A percentile compares a stretch with the other conserved stretches of the same genome.
phyloP scores from a whole-genome alignment of 1,139 yeast genomes.

The Nakaseomyces nivariensis region DNA sequence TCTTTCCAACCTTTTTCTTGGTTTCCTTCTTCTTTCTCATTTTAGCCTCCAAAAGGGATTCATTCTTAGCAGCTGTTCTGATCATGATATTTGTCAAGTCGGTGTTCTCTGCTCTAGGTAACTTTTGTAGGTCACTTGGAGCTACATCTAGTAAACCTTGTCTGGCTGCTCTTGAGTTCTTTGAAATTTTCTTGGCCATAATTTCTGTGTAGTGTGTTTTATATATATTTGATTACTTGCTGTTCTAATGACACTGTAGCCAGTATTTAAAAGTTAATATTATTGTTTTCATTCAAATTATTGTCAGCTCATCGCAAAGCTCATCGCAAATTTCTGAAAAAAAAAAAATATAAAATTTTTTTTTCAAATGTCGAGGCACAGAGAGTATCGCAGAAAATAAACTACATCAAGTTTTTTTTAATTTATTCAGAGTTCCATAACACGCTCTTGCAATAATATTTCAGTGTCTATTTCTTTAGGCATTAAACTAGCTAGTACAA shows the following conservation, averaged over 20 bases:
- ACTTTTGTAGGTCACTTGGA: conserved; percentile 40
- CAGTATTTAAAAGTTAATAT: no score
- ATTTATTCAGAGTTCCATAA: no score
- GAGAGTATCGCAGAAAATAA: no score
- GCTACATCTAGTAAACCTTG: conserved; percentile 42
- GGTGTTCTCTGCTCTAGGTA: conserved; percentile 50
- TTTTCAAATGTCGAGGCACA: no score
- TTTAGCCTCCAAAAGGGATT: conserved; percentile 48
- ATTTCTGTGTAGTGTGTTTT: not conserved
- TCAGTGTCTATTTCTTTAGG: no score
- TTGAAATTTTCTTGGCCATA: conserved; percentile 40
- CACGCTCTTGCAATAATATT: no score
- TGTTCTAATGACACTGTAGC: not conserved
- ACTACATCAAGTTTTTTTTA: no score
- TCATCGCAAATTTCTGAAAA: not conserved
- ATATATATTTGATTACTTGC: not conserved
- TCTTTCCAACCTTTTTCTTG: conserved; percentile 28
- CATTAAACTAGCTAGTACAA: no score
- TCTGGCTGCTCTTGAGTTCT: conserved; percentile 70
- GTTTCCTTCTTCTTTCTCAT: conserved; percentile 36
- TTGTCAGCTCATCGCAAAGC: not conserved
- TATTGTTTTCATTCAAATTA: not conserved
- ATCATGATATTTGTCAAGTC: conserved; percentile 55
- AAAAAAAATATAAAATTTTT: not conserved
- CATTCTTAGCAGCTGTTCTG: conserved; percentile 57